phyloP scores from a whole-genome alignment of 768 basidiomycete species.

The Suillus subluteus region DNA sequence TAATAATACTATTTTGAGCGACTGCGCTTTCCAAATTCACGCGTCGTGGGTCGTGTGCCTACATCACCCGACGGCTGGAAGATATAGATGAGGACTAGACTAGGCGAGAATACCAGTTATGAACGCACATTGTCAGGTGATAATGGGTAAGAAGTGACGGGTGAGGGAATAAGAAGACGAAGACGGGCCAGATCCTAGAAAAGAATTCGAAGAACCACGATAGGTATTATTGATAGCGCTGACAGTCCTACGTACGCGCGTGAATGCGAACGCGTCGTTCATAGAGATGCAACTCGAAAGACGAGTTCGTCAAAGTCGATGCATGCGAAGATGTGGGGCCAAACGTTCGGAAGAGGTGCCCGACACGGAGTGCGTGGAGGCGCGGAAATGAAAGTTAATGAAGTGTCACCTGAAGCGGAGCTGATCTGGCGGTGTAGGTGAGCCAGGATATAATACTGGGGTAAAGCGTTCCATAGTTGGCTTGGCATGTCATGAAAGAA shows the following conservation, averaged over 20 bases:
- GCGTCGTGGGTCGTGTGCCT: neutral
- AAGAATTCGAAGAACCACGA: neutral
- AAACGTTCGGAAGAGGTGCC: neutral
- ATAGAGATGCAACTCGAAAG: neutral
- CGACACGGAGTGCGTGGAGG: neutral
- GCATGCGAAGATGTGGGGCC: neutral
- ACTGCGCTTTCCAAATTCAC: neutral
- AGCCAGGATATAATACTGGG: neutral
- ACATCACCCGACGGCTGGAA: neutral
- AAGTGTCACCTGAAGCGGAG: neutral
- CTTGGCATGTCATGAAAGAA: neutral
- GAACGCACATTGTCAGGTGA: neutral
- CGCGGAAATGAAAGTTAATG: neutral
- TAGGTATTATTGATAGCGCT: neutral
- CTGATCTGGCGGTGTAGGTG: neutral
- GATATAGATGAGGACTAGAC: neutral
- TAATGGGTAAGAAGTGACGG: neutral
- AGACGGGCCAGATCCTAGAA: neutral
- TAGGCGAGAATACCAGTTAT: too few relatives aligned
- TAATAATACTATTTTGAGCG: neutral
- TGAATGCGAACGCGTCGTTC: neutral
- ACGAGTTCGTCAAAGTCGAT: neutral
- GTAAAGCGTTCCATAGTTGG: neutral
- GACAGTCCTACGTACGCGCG: neutral
- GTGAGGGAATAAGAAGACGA: neutral